A percentile compares a stretch with the other conserved stretches of the same genome.
These are phyloP conservation scores for Kwoniella dendrophila DNA, from an alignment of 768 basidiomycete species.

Conservation along the genomic window DNA sequence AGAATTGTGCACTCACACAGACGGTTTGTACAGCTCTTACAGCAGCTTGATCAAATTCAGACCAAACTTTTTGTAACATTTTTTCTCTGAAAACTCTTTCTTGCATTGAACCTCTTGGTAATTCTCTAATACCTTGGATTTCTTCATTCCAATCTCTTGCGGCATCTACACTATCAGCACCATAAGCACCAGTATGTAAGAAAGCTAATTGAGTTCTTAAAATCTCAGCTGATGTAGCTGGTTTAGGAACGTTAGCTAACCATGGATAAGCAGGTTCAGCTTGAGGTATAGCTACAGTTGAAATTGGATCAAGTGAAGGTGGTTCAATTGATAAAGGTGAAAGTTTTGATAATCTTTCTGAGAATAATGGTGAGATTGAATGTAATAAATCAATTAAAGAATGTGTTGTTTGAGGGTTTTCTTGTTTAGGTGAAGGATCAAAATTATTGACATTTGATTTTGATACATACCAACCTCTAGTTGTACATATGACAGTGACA, in stretches of 20 bases:
- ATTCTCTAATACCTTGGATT: conserved; percentile 57
- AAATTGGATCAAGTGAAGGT: conserved; percentile 49
- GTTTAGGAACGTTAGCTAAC: conserved; percentile 52
- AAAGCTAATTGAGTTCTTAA: conserved; percentile 58
- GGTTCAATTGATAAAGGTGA: conserved; percentile 38
- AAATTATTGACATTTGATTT: conserved; percentile 55
- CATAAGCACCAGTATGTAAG: conserved; percentile 57
- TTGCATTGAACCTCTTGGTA: conserved; percentile 53
- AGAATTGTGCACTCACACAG: conserved; percentile 34
- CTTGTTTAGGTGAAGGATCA: conserved; percentile 56
- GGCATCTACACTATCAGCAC: conserved; percentile 56
- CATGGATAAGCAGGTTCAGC: conserved; percentile 57
- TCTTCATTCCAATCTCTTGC: conserved; percentile 61
- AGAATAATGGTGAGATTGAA: conserved; percentile 57
- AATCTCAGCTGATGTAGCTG: conserved; percentile 52
- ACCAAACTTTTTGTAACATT: conserved; percentile 56
- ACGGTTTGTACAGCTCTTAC: conserved; percentile 56
- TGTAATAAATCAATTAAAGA: conserved; percentile 58
- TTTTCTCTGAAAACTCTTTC: conserved; percentile 58
- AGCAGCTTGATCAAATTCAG: conserved; percentile 58
- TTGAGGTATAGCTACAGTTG: conserved; percentile 57
- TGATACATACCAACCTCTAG: conserved; percentile 58
- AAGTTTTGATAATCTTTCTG: conserved; percentile 40
- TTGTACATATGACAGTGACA: conserved; percentile 56
- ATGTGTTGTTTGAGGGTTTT: conserved; percentile 42